A percentile compares a stretch with the other conserved stretches of the same genome.
Evolutionary conservation across 2,329 filamentous ascomycete species (phyloP).

Genomic region (Colletotrichum zoysiae): DNA sequence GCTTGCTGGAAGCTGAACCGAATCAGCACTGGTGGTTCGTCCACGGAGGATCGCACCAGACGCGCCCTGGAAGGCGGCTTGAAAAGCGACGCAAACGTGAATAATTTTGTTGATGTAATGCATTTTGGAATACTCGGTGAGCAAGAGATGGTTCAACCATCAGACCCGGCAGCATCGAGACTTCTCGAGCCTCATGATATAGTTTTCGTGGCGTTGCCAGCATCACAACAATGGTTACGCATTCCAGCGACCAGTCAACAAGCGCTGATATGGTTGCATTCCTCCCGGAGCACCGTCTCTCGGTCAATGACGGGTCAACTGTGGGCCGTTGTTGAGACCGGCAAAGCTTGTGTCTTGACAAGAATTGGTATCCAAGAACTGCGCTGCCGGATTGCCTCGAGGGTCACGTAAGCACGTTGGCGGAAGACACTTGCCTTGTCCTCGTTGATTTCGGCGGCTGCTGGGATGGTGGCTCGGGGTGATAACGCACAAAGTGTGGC

Average conservation of each 20-base stretch:
- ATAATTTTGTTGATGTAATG: slow-evolving; percentile 36
- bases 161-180: slow-evolving; percentile 24
- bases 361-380: background rate
- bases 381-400: background rate
- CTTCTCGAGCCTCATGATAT: slow-evolving; percentile 42
- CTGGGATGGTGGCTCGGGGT: background rate
- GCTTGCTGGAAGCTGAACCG: slow-evolving; percentile 17
- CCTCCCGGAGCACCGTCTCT: slow-evolving; percentile 26
- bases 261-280: slow-evolving; percentile 35
- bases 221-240: slow-evolving; percentile 37
- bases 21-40: slow-evolving; percentile 23
- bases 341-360: slow-evolving; percentile 13
- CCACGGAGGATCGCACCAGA: slow-evolving; percentile 41
- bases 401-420: slow-evolving; percentile 1
- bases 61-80: slow-evolving; percentile 38
- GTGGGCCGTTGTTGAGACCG: slow-evolving; percentile 6
- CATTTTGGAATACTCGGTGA: slow-evolving; percentile 35
- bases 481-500: background rate
- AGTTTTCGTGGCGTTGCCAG: slow-evolving; percentile 20
- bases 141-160: slow-evolving; percentile 13
- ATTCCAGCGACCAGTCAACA: slow-evolving; percentile 31
- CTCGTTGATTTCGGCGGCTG: background rate
- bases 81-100: slow-evolving; percentile 26
- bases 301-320: slow-evolving; percentile 24
- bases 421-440: slow-evolving; percentile 6